Percentiles rank a stretch among this genome's conserved stretches.
These are phyloP conservation scores for Daedaleopsis nitida DNA, from an alignment of 768 basidiomycete genomes.

Conservation along the genomic window DNA sequence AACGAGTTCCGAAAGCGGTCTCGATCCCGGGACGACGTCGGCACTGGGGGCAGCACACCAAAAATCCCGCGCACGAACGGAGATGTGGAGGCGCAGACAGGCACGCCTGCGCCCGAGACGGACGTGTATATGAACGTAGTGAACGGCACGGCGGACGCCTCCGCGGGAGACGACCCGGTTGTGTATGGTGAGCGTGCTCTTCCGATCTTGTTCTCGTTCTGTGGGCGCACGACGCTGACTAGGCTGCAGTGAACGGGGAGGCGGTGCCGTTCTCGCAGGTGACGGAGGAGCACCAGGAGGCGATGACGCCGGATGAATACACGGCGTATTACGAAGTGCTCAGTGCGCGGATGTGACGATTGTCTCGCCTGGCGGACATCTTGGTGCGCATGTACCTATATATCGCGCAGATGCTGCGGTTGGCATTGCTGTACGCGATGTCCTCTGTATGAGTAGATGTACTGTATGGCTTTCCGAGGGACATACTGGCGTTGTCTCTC, in stretches of 20 bases:
- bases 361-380: too few species aligned
- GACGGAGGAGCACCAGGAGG: slow-evolving; percentile 89
- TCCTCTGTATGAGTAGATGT: too few species aligned
- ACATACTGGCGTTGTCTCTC: too few species aligned
- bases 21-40: slow-evolving; percentile 54
- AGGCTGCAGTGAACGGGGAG: slow-evolving; percentile 66
- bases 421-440: too few species aligned
- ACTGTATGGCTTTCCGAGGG: too few species aligned
- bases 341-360: slow-evolving; percentile 5
- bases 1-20: slow-evolving; percentile 78
- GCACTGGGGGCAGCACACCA: slow-evolving; percentile 18
- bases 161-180: slow-evolving; percentile 53
- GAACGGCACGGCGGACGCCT: slow-evolving; percentile 7
- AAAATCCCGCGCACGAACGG: slow-evolving; percentile 32
- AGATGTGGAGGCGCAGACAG: slow-evolving; percentile 9
- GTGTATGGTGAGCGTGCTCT: slow-evolving; percentile 57
- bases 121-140: slow-evolving; percentile 8
- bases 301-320: slow-evolving; percentile 95
- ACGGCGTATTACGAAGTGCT: slow-evolving; percentile 73
- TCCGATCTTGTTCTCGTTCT: slow-evolving; percentile 11
- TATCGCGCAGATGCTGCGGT: too few species aligned
- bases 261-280: slow-evolving; percentile 76
- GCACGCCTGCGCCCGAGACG: background rate
- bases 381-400: too few species aligned
- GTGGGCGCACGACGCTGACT: background rate